Evolutionary conservation across 225 moss, liverwort and hornwort species (phyloP).

Genomic region (Marchantia polymorpha): DNA sequence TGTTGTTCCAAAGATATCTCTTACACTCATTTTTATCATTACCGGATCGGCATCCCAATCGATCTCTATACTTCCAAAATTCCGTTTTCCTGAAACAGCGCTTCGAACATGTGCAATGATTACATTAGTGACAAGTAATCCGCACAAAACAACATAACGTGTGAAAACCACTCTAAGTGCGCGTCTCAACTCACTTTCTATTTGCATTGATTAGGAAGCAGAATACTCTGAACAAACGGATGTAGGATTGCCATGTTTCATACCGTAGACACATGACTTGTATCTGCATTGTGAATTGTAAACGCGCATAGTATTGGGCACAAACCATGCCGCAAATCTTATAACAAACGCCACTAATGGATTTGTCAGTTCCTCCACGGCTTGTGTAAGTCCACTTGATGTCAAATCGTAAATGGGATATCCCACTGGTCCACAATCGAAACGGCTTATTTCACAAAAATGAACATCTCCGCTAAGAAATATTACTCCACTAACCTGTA

Average conservation of each 20-base stretch:
- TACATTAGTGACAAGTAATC: no score
- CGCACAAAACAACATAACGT: neutral
- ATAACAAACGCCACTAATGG: slow-evolving; percentile 51
- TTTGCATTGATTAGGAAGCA: neutral
- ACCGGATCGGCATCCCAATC: slow-evolving; percentile 80
- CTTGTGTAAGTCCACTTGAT: slow-evolving; percentile 91
- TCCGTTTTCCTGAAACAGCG: slow-evolving; percentile 46
- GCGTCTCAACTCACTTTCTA: neutral
- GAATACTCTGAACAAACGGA: neutral
- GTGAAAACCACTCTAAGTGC: neutral
- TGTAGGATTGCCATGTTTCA: neutral
- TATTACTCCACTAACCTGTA: slow-evolving; percentile 71
- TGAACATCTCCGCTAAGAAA: slow-evolving; percentile 93
- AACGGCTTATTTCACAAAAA: slow-evolving; percentile 84
- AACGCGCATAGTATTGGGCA: slow-evolving; percentile 85
- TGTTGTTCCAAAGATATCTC: slow-evolving; percentile 59
- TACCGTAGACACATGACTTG: slow-evolving; percentile 71
- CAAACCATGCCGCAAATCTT: slow-evolving; percentile 56
- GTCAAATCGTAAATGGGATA: slow-evolving; percentile 84
- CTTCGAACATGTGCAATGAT: neutral
- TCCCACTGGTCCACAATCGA: slow-evolving; percentile 67
- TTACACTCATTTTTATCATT: slow-evolving; percentile 47
- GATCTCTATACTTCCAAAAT: slow-evolving; percentile 77
- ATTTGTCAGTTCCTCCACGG: slow-evolving; percentile 66
- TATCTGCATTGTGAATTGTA: slow-evolving; percentile 51